Evolutionary conservation across 441 rosid genomes (phyloP).

Genomic region (Adansonia gregorii): DNA sequence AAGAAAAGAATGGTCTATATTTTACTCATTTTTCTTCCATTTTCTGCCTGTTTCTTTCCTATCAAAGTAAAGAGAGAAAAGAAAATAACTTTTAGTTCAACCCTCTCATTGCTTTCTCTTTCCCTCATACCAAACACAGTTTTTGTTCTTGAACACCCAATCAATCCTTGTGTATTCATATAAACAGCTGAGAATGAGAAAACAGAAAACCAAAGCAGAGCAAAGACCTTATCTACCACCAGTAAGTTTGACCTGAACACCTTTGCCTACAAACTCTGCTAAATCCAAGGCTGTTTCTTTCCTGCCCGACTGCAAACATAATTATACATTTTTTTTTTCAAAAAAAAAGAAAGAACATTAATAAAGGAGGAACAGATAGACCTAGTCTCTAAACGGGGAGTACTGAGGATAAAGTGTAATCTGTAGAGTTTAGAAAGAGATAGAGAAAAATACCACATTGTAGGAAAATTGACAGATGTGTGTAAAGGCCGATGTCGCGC

Average conservation of each 20-base stretch:
- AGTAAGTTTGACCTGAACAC: conserved; percentile 89
- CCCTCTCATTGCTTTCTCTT: too few relatives aligned
- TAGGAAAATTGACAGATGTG: not conserved
- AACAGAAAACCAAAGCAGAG: not conserved
- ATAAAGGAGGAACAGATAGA: not conserved
- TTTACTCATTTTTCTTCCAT: too few relatives aligned
- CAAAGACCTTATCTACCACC: conserved; percentile 88
- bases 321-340: not conserved
- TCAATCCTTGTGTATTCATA: not conserved
- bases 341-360: not conserved
- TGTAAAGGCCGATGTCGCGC: not conserved
- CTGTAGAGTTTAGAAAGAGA: not conserved
- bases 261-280: conserved; percentile 93
- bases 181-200: not conserved
- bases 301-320: conserved; percentile 70
- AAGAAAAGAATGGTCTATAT: too few relatives aligned
- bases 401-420: not conserved
- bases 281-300: conserved; percentile 91
- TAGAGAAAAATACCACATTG: conserved; percentile 26
- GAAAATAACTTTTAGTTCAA: too few relatives aligned
- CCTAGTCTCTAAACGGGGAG: not conserved
- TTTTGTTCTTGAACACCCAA: too few relatives aligned
- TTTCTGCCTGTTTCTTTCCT: too few relatives aligned
- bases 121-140: too few relatives aligned
- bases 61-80: too few relatives aligned